Percentiles rank a stretch among this genome's conserved stretches.
phyloP scores from a whole-genome alignment of 2,329 filamentous ascomycete genomes.

The Aureobasidium sp. region DNA sequence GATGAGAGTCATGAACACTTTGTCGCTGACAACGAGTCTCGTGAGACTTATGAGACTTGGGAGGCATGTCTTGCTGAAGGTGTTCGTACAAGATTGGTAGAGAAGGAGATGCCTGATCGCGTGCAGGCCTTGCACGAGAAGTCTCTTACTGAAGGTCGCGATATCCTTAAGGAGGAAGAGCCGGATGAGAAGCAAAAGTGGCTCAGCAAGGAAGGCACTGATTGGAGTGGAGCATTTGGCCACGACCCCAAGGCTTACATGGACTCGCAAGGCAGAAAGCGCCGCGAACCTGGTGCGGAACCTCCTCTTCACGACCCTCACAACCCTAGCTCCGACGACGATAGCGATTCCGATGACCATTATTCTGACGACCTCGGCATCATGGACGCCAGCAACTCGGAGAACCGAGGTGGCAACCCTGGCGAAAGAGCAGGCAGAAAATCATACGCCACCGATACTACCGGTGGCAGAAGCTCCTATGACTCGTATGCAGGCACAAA shows the following conservation, averaged over 20 bases:
- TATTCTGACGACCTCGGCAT: slow-evolving; percentile 48
- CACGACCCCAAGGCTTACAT: slow-evolving; percentile 58
- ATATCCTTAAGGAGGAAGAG: slow-evolving; percentile 64
- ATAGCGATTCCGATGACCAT: slow-evolving; percentile 31
- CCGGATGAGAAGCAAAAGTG: slow-evolving; percentile 68
- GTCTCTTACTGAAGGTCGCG: slow-evolving; percentile 68
- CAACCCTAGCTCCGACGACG: slow-evolving; percentile 34
- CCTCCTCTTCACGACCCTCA: slow-evolving; percentile 43
- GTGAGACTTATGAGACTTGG: slow-evolving; percentile 92
- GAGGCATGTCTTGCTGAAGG: slow-evolving; percentile 86
- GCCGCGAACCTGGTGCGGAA: slow-evolving; percentile 48
- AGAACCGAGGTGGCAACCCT: slow-evolving; percentile 1
- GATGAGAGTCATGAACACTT: slow-evolving; percentile 79
- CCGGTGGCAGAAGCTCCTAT: slow-evolving; percentile 18
- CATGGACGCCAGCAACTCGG: slow-evolving; percentile 40
- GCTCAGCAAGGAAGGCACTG: slow-evolving; percentile 68
- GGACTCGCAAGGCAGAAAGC: slow-evolving; percentile 44
- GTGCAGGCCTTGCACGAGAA: slow-evolving; percentile 72
- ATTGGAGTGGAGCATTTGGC: slow-evolving; percentile 83
- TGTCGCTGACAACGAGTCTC: slow-evolving; percentile 74
- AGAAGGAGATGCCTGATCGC: slow-evolving; percentile 61
- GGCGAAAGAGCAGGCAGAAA: slow-evolving; percentile 20
- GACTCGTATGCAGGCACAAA: slow-evolving; percentile 17
- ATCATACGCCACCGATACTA: slow-evolving; percentile 25
- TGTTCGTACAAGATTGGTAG: slow-evolving; percentile 62